Percentiles rank a stretch among this genome's conserved stretches.
phyloP scores from a whole-genome alignment of 2,329 filamentous ascomycete species.

The Sclerotinia spermophila region DNA sequence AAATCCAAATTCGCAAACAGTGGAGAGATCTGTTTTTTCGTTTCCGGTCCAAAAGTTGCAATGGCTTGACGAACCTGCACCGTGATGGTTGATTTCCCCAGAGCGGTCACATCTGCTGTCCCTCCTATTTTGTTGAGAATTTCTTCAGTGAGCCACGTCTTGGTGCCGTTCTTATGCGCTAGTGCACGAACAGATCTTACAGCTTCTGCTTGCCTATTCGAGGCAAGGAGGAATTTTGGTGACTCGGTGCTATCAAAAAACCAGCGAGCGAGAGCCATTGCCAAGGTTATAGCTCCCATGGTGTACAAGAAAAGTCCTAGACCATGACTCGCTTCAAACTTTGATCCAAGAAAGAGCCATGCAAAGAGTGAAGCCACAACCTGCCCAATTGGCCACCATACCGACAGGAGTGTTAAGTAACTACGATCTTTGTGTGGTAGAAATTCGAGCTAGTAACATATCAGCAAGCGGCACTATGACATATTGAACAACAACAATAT shows the following conservation, averaged over 20 bases:
- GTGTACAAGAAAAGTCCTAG: slow-evolving; percentile 73
- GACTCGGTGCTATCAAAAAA: slow-evolving; percentile 81
- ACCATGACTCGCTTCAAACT: slow-evolving; percentile 54
- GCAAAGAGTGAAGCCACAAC: slow-evolving; percentile 67
- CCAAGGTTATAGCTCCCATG: slow-evolving; percentile 68
- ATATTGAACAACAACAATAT: not conserved
- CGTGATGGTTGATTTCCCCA: slow-evolving; percentile 19
- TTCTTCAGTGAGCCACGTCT: slow-evolving; percentile 74
- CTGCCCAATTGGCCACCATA: slow-evolving; percentile 85
- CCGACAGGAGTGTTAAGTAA: slow-evolving; percentile 73
- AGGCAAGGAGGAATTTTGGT: slow-evolving; percentile 75
- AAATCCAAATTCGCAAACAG: slow-evolving; percentile 57
- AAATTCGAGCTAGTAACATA: slow-evolving; percentile 58
- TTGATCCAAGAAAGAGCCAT: slow-evolving; percentile 68
- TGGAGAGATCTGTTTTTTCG: slow-evolving; percentile 60
- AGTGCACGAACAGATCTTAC: slow-evolving; percentile 77
- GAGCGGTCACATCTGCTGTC: slow-evolving; percentile 30
- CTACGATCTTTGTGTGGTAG: slow-evolving; percentile 70
- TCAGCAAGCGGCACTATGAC: not conserved
- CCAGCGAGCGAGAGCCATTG: slow-evolving; percentile 75
- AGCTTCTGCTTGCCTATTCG: slow-evolving; percentile 73
- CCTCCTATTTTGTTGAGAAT: slow-evolving; percentile 55
- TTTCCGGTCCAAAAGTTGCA: slow-evolving; percentile 52
- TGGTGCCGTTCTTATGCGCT: slow-evolving; percentile 64
- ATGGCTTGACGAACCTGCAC: slow-evolving; percentile 45